Base-by-base conservation (phyloP, 2,329 filamentous ascomycete genomes). In the Colletotrichum cuscutae region DNA sequence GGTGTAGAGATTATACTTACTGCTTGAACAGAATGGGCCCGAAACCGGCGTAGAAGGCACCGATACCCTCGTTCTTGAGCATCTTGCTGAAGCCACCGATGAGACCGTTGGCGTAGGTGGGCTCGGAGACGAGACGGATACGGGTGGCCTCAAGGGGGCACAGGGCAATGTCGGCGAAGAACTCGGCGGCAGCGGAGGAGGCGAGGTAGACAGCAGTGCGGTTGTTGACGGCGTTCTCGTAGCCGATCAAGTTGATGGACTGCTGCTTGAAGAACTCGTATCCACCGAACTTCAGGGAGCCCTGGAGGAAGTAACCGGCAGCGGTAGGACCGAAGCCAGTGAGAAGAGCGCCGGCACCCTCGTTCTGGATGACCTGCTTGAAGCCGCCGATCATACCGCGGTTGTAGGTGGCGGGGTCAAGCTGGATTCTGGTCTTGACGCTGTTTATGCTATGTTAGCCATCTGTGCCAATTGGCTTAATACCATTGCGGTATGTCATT, bases 191-290 rank as follows among this genome's bases (percentile, higher is more conserved):
- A 69, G 89, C 91, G 76, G 91, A 87, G 54, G 91, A 92, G 77
- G 89, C 93, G 77, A 95, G 90, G 89, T 96, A 96, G 86, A 96
- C 91, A 77, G 90, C 91, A 75, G 93, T 95, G 79, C 93, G 90
- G 91, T 95, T 94, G 84, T 94, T 89, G 79, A 89, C 88, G 79
- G 94, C 94, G 76, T 88, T 90, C 85, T 95, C 93, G 83, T 92
- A 91, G 81, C 95, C 95, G 80, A 97, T 85, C 75, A 88, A 75
- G 88, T 94, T 93, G 86, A 97, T 97, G 82, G 88, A 90, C 87
- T 97, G 93, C 88, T 95, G 91, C 92, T 97, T 97, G 93, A 97
- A 97, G 87, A 97, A 92, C 88, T 97, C 95, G 86, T 97, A 97
- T 84, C 95, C 95, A 84, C 95, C 95, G 85, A 95, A 95, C 88